Evolutionary conservation across 257 asterid genomes (phyloP), one percentile per base, ranked within the genome.

Genomic region (Solanum pimpinellifolium): DNA sequence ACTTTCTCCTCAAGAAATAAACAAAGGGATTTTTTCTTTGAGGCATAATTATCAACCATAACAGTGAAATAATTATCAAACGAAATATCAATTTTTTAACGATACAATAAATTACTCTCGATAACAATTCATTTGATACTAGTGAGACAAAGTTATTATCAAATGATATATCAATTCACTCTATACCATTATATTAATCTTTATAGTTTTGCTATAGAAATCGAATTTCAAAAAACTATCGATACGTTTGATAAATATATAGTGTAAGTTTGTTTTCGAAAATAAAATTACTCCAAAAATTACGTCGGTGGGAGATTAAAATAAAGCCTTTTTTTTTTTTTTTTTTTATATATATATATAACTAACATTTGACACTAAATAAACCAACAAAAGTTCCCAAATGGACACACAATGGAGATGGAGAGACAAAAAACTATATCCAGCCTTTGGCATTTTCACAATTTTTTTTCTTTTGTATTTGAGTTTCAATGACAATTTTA

Each of bases 321-420:
- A 78, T 47, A 80, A 80, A 80, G 29, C 20, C 69, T 29, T 14
- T 3, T 31, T 27, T 27, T 27, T 27, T 27, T 27, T 27, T 27
- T 27, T 27, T 27, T 27, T 29, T 29, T 29, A 25, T 25, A 25
- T 29, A 29, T 29, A 42, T 10, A 15, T 49, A 49, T 37, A 77
- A 77, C 44, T 18, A 80, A 49, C 46, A 49, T 31, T 81, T 33
- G 15, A 29, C 69, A 29, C 14, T 0, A 49, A 49, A 27, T 42
- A 31, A 49, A 80, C 82, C 82, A 39, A 62, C 87, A 68, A 42
- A 68, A 11, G 11, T 47, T 33, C 42, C 42, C 42, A 69, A 62
- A 92, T 92, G 93, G 91, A 89, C 29, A 86, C 95, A 49, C 70
- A 88, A 35, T 89, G 93, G 92, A 89, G 91, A 35, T 89, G 93